Evolutionary conservation across 129 eudicot genomes (phyloP), one percentile per base, ranked within the genome.

Genomic region (Chrysanthemum makinoi): DNA sequence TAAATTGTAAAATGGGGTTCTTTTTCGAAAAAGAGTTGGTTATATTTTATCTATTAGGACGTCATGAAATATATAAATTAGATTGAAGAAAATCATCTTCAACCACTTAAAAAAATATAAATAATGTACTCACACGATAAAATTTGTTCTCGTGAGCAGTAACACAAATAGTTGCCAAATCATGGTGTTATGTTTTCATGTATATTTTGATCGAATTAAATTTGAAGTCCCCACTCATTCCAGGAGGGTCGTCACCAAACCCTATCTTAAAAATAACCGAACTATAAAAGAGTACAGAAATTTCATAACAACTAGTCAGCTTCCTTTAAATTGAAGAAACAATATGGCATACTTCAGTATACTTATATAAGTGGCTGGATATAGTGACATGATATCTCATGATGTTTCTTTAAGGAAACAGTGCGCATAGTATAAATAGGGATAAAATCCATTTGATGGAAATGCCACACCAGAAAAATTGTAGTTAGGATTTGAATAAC

Each of bases 101-200:
- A 61, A 68, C 55, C 48, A 28, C 6, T 24, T 35, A 51, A 30
- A 18, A 5, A 39, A 10, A 44, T 15, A 75, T 24, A 66, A 57
- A 55, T 19, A 75, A 56, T 52, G 12, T 22, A 64, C 53, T 17
- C 18, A 62, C 5, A 63, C 43, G 53, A n/a, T 15, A 24, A 51
- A 68, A 8, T 24, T 52, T 70, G 66, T 61, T 67, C 53, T 77
- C 72, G 72, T 70, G 39, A 77, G 35, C 77, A 63, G 67, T 22
- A 44, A 72, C 81, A 70, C 63, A 62, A 63, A 77, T 63, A 65
- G 81, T 77, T 71, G 77, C 81, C 81, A 77, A 77, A 77, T 77
- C 72, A 33, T 54, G 81, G 72, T 77, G 72, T 28, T 77, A 70
- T 77, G 81, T 77, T 44, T 46, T 77, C 59, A 24, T 70, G 53